Evolutionary conservation across 352 stramenopile species (phyloP), one percentile per base, ranked within the genome.

Genomic region (Paralagenidium karlingii): DNA sequence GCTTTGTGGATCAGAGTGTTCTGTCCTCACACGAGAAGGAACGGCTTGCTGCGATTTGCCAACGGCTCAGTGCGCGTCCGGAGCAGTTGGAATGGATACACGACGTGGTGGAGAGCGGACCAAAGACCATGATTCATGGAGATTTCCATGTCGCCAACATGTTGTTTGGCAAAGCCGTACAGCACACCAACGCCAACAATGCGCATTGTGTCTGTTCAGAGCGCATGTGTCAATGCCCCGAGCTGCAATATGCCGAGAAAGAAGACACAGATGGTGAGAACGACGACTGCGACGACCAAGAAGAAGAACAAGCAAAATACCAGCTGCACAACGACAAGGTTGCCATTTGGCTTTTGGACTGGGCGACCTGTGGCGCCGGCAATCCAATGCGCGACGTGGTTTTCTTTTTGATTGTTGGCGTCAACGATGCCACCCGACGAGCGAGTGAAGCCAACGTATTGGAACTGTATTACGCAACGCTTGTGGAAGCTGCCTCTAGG

Each of bases 371-470:
- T 25, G 76, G 76, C 26, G 62, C 51, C 9, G 71, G 71, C 4
- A 86, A 89, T 33, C 71, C 76, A 9, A 55, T 89, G 53, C 71
- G 76, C 20, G 76, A 89, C 39, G 41, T 89, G 11, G 71, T 63
- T 15, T 89, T 89, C 55, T 78, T 89, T 39, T 89, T 89, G 34
- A 81, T 85, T 33, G 73, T 89, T 11, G 78, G 76, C 47, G 73
- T 86, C 15, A 57, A 59, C 15, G 44, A 62, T 1, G 43, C 47
- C 3, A 60, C 81, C 30, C 76, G 76, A 8, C 45, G 47, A 25
- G 38, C 33, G 20, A 39, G 64, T 9, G 76, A 89, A 49, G 30
- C 33, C 0, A 18, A 41, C 0, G 68, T 55, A 18, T 38, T 86
- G 8, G 28, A 62, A 21, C 19, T 63, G 18, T 89, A 89, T 34